Evolutionary conservation across 768 basidiomycete species (phyloP).

Genomic region (Mycena pura): DNA sequence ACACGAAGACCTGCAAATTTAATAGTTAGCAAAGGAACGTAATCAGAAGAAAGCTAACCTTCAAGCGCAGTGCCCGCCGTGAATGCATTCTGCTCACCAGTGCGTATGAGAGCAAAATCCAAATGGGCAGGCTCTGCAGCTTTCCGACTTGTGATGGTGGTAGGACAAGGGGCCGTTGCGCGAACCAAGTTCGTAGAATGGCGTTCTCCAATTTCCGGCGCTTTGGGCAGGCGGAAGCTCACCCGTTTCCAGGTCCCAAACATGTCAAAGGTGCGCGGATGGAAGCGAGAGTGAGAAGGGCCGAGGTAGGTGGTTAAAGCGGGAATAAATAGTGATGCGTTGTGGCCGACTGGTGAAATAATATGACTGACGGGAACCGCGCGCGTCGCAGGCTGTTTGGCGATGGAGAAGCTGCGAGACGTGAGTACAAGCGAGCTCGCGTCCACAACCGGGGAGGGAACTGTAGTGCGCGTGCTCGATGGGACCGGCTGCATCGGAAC

Average conservation of each 20-base stretch:
- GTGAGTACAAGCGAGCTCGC: not conserved
- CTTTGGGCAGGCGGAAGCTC: conserved; percentile 18
- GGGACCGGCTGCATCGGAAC: not conserved
- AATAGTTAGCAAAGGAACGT: not conserved
- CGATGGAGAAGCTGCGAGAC: not conserved
- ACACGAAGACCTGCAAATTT: conserved; percentile 28
- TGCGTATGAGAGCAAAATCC: conserved; percentile 24
- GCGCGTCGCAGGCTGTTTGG: not conserved
- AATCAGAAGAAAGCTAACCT: not conserved
- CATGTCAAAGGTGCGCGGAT: not conserved
- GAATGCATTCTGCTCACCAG: conserved; percentile 16
- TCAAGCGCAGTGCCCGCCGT: conserved; percentile 10
- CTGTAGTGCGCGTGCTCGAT: not conserved
- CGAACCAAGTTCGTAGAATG: conserved; percentile 20
- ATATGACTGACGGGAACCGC: not conserved
- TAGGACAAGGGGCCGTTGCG: conserved; percentile 6
- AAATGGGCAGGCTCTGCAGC: conserved; percentile 22
- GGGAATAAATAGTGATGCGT: not conserved
- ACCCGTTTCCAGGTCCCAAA: conserved; percentile 17
- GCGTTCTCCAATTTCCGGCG: conserved; percentile 19
- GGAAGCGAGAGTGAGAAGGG: not conserved
- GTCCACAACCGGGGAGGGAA: not conserved
- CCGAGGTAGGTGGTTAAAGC: not conserved
- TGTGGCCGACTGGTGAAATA: conserved; percentile 5
- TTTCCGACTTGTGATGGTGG: not conserved